phyloP scores from a whole-genome alignment of 768 basidiomycete species.

The Leccinellum albellum region DNA sequence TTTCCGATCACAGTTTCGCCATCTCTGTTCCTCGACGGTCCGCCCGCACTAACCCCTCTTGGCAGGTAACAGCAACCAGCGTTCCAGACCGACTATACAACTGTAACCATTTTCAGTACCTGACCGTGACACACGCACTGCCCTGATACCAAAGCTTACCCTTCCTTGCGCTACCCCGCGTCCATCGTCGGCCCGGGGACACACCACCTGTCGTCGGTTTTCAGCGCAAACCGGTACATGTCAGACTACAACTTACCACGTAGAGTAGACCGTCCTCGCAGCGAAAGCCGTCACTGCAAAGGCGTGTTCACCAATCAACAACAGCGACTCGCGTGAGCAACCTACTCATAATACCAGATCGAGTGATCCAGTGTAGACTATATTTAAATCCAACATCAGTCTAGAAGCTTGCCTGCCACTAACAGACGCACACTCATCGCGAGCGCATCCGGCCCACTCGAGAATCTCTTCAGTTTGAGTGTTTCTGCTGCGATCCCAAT shows the following conservation, averaged over 20 bases:
- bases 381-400: slow-evolving; percentile 9
- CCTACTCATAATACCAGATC: slow-evolving; percentile 75
- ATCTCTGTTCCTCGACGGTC: slow-evolving; percentile 42
- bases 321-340: not conserved
- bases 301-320: not conserved
- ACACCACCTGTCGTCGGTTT: slow-evolving; percentile 46
- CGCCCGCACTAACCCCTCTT: slow-evolving; percentile 76
- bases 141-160: slow-evolving; percentile 39
- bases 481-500: slow-evolving; percentile 52
- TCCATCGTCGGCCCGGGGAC: slow-evolving; percentile 61
- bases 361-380: slow-evolving; percentile 73
- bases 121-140: not conserved
- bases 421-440: slow-evolving; percentile 57
- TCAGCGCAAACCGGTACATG: not conserved
- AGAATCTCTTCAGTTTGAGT: slow-evolving; percentile 48
- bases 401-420: not conserved
- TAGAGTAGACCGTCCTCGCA: slow-evolving; percentile 81
- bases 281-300: slow-evolving; percentile 61
- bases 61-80: slow-evolving; percentile 71
- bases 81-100: slow-evolving; percentile 65
- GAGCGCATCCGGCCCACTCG: slow-evolving; percentile 46
- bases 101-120: slow-evolving; percentile 34
- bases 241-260: slow-evolving; percentile 44
- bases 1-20: slow-evolving; percentile 19
- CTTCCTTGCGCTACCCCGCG: slow-evolving; percentile 68